Percentiles rank a stretch among this genome's conserved stretches.
Conservation (phyloP, 2,329 filamentous ascomycete genomes). For the Cercospora sesami region DNA sequence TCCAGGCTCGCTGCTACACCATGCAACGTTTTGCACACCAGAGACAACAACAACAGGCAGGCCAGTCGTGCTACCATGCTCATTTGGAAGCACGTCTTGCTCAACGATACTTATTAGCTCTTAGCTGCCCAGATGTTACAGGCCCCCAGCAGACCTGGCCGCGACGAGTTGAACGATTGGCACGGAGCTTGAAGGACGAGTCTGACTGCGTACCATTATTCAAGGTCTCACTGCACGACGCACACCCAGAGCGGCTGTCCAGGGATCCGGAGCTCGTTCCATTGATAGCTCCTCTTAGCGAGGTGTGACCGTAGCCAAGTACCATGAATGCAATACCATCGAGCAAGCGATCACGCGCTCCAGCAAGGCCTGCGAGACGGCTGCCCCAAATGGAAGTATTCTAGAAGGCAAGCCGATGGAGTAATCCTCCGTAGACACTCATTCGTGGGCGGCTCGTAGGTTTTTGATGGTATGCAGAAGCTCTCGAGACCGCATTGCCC, state of each 20-base stretch:
- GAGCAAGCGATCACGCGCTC: slow-evolving; percentile 6
- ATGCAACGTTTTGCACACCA: neutral
- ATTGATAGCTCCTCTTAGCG: slow-evolving; percentile 2
- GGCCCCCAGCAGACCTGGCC: neutral
- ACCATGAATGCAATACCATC: slow-evolving; percentile 3
- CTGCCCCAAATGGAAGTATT: neutral
- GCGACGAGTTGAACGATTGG: neutral
- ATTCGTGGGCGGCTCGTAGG: neutral
- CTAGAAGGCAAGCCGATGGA: neutral
- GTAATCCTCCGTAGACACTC: neutral
- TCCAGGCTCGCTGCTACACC: neutral
- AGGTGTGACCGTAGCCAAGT: slow-evolving; percentile 7
- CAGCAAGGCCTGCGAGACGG: neutral
- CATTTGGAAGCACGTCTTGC: neutral
- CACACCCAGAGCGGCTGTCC: neutral
- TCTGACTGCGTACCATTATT: slow-evolving; percentile 6
- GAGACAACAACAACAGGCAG: neutral
- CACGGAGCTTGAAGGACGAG: slow-evolving; percentile 1
- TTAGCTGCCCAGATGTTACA: neutral
- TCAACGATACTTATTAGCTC: neutral
- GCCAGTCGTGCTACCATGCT: neutral
- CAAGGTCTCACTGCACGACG: slow-evolving; percentile 4
- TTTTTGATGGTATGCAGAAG: neutral
- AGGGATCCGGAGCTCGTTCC: slow-evolving; percentile 4
- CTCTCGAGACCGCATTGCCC: neutral